A percentile compares a stretch with the other conserved stretches of the same genome.
These are phyloP conservation scores for Blastobotrys illinoisensis DNA, from an alignment of 1,139 yeast genomes.

Conservation along the genomic window DNA sequence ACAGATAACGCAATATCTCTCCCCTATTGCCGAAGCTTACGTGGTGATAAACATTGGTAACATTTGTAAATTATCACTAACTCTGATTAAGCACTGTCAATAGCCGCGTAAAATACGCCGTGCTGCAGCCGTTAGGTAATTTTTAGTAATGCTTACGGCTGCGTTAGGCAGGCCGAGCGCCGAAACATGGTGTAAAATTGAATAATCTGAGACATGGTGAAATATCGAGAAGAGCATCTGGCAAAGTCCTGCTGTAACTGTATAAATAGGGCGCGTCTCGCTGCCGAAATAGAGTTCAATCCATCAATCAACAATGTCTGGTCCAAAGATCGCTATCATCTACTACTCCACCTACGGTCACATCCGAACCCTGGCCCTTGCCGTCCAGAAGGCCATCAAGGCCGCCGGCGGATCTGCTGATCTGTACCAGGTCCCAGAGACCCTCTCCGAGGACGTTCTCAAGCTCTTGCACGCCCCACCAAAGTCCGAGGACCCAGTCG, in stretches of 20 bases:
- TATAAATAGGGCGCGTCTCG: background rate
- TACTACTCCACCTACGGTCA: conserved; percentile 64
- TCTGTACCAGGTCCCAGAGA: conserved; percentile 57
- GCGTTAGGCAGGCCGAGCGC: background rate
- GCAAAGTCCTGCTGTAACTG: background rate
- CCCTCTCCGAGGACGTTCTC: conserved; percentile 48
- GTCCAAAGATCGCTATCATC: conserved; percentile 34
- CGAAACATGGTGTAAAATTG: background rate
- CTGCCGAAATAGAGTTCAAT: background rate
- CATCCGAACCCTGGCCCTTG: conserved; percentile 48
- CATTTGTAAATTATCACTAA: background rate
- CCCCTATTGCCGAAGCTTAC: too few relatives aligned
- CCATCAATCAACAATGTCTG: conserved; percentile 33
- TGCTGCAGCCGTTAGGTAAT: background rate
- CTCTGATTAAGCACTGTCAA: background rate
- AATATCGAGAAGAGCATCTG: background rate
- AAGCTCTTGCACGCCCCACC: conserved; percentile 45
- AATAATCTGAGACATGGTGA: background rate
- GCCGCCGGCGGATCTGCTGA: conserved; percentile 56
- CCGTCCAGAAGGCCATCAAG: conserved; percentile 51
- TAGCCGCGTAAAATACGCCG: too few relatives aligned
- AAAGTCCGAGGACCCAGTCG: conserved; percentile 49
- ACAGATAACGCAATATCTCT: background rate
- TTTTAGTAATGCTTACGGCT: background rate
- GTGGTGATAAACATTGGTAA: too few relatives aligned